Evolutionary conservation across 78 protist species (phyloP), one percentile per base, ranked within the genome.

Genomic region (Paratrimastix pyriformis): DNA sequence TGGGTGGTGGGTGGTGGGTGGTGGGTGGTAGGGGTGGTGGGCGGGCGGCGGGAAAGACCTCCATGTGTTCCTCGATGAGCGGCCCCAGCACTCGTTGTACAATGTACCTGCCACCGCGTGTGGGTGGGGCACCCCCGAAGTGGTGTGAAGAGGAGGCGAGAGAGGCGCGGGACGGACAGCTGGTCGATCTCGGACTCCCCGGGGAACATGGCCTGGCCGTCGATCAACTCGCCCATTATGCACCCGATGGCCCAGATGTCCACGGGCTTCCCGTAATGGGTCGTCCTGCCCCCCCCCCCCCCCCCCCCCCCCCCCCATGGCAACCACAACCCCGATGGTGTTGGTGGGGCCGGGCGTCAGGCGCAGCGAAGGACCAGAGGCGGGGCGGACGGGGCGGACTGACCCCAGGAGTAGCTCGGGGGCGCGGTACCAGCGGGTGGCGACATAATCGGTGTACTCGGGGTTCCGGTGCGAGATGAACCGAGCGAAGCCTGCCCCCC

Each of bases 391-490:
- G 32, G 62, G 13, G 13, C 26, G 44, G 9, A 65, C n/a, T 44
- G 6, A 65, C 35, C 82, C 84, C 3, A 84, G 68, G 9, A 85
- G 65, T n/a, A 85, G 79, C 62, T 84, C 86, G 0, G 89, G 88
- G 1, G 83, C 54, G 0, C 93, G 75, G 80, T 89, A 89, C 93
- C 93, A 85, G 15, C 93, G 70, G 1, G 93, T 89, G 40, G 93
- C 90, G 42, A 89, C 90, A 33, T 89, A 89, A 55, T 85, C 93
- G 2, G 93, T 89, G 45, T 64, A 74, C 29, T 60, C 72, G 40
- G 66, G 43, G 5, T 42, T n/a, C 40, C n/a, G 8, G 1, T n/a
- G 29, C 33, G 69, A 35, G 30, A 54, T 58, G 13, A 62, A 37
- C 26, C 75, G 45, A 8, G 74, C 74, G 42, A 68, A 68, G 32